Base-by-base conservation (phyloP, 345 rosid species). In the Eucalyptus pumila region DNA sequence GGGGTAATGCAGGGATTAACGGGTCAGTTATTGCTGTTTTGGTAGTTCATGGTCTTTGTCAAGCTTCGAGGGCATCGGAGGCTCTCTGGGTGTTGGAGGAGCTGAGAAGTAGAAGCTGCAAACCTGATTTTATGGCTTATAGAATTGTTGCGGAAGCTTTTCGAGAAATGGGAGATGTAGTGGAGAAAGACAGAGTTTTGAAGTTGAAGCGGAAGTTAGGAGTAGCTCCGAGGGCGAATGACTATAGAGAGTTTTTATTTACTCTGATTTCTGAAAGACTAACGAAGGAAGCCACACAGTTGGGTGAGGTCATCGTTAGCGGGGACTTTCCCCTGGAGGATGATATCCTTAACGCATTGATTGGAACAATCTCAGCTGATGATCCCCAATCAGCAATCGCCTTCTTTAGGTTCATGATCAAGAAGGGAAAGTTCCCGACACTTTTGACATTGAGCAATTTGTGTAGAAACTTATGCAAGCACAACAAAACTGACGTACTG, bases 131-230 rank as follows among this genome's bases (percentile, higher is more conserved):
- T 91, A 92, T 96, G 91, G 98, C 99, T 4, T 97, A 97, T 90
- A 93, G 99, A 90, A 91, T 96, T 88, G 93, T 96, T 47, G 97
- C 96, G 8, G 99, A 97, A 92, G 96, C 94, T 26, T 95, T 95
- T 91, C 93, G 94, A 32, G 49, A 42, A 52, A 89, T 80, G 40
- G 95, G 96, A 27, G 90, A 90, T 93, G 92, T 94, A 88, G 93
- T 92, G 50, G 97, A 94, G 91, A 94, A 94, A 89, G 93, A 95
- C 76, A 89, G 86, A 62, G 92, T 95, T n/a, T 88, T 96, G 89
- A 96, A 96, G 96, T 95, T 94, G 96, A 96, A 97, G 94, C 93
- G 97, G 90, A 97, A 97, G 92, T 93, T 97, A 19, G 98, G 99
- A 52, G 99, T 96, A 87, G 98, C 98, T 30, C 99, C 99, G 1